Evolutionary conservation across 2,329 filamentous ascomycete genomes (phyloP).

Genomic region (Fusarium pseudocircinatum): DNA sequence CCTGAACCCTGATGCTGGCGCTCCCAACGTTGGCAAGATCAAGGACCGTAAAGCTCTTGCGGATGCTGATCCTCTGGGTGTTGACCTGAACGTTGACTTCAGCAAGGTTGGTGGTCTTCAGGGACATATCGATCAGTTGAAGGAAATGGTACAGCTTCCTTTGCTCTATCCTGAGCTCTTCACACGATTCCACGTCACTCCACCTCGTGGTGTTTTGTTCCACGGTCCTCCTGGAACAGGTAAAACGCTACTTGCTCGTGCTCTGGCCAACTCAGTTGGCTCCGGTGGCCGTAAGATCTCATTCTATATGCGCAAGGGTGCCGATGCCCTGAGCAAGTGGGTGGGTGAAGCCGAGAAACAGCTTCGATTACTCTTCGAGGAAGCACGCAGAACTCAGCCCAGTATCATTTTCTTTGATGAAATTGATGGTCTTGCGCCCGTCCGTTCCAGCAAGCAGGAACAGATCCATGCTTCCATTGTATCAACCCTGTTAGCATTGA

Average conservation of each 20-base stretch:
- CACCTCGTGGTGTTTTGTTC: slow-evolving; percentile 93
- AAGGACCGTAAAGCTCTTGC: slow-evolving; percentile 92
- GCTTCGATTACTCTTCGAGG: slow-evolving; percentile 90
- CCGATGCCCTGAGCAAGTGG: slow-evolving; percentile 98
- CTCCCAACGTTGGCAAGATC: slow-evolving; percentile 89
- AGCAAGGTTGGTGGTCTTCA: slow-evolving; percentile 92
- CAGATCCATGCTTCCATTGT: slow-evolving; percentile 99
- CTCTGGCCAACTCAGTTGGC: slow-evolving; percentile 89
- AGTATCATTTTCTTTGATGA: slow-evolving; percentile 99
- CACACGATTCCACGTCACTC: slow-evolving; percentile 88
- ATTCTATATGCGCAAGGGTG: slow-evolving; percentile 99
- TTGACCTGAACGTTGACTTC: slow-evolving; percentile 92
- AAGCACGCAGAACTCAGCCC: slow-evolving; percentile 93
- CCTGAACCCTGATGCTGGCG: slow-evolving; percentile 56
- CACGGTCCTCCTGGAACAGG: slow-evolving; percentile 97
- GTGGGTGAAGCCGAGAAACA: slow-evolving; percentile 98
- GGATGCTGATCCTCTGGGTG: slow-evolving; percentile 92
- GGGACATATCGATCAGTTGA: slow-evolving; percentile 94
- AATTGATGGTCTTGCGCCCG: slow-evolving; percentile 95
- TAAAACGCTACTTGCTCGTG: slow-evolving; percentile 95
- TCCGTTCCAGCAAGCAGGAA: slow-evolving; percentile 97
- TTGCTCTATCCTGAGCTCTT: slow-evolving; percentile 96
- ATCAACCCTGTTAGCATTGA: slow-evolving; percentile 89
- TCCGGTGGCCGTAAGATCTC: slow-evolving; percentile 93
- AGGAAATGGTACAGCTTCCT: slow-evolving; percentile 97